Base-by-base conservation (phyloP, 75 land plant species). In the Selaginella moellendorffii region DNA sequence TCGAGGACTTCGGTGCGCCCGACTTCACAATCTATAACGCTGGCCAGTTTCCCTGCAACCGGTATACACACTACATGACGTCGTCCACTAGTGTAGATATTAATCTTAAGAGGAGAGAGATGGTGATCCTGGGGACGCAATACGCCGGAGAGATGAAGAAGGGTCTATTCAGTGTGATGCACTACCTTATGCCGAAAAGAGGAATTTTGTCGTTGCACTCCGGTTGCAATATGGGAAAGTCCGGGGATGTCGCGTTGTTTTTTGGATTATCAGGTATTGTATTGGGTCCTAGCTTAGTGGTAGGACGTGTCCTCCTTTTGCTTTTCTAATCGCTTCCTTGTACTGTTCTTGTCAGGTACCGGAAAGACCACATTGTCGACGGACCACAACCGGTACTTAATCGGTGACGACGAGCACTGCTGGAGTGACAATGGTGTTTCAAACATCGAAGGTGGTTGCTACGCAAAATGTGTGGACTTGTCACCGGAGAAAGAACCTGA, bases 91-190 rank as follows among this genome's bases (percentile, higher is more conserved):
- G 59, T n/a, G n/a, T 56, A 21, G 59, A 56, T 19, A 56, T 56
- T 8, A 56, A 56, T 19, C 8, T 56, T 56, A 25, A 25, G 59
- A 19, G 53, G 14, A 17, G 22, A 9, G 61, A 30, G 23, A 30
- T 31, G 31, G 67, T 65, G 23, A 30, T 30, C 52, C 17, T 65
- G 53, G 79, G 97, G 54, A 92, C 97, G 0, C 97, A 92, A 65
- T 92, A 92, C 64, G 97, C 97, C 27, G 97, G 97, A 70, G 97
- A 88, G 77, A 92, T 92, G 97, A 92, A 92, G 89, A 91, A 91
- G 69, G 97, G 97, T 62, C 80, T 92, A 21, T 92, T 92, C 81
- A 70, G 97, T 64, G 65, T 92, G n/a, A 92, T 92, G 97, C 97
- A 92, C 74, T 92, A 92, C 71, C 80, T 92, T 68, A 92, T 92